Conservation (phyloP, 495 filamentous ascomycete species). For the Talaromyces wortmannii region DNA sequence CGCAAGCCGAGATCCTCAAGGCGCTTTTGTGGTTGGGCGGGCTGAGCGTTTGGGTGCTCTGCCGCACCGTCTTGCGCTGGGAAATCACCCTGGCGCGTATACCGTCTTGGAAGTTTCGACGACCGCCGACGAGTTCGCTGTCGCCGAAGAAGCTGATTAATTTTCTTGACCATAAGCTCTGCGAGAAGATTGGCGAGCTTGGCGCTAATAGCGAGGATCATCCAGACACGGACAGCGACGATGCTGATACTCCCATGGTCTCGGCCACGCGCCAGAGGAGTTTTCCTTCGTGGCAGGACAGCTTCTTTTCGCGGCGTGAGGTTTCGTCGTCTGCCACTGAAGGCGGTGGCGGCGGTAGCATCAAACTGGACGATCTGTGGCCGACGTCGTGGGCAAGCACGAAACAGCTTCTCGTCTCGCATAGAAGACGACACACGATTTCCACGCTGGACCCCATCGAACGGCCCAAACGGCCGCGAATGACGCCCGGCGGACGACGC, state of each 20-base stretch:
- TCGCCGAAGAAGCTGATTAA: constrained; percentile 44
- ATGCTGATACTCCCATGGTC: constrained; percentile 12
- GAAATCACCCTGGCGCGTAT: constrained; percentile 80
- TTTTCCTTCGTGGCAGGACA: constrained; percentile 8
- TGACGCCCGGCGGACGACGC: constrained; percentile 57
- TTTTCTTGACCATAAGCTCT: constrained; percentile 41
- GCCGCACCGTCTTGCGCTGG: constrained; percentile 74
- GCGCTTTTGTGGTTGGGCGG: constrained; percentile 85
- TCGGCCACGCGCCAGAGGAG: constrained; percentile 14
- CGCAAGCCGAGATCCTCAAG: constrained; percentile 78
- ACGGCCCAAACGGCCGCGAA: constrained; percentile 29
- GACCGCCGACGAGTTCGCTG: constrained; percentile 36
- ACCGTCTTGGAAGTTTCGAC: constrained; percentile 82
- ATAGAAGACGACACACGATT: constrained; percentile 46
- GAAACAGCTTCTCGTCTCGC: constrained; percentile 2
- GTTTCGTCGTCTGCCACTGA: constrained; percentile 10
- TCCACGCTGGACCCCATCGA: constrained; percentile 30
- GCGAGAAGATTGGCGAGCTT: constrained; percentile 31
- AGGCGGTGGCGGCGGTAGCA: constrained; percentile 7
- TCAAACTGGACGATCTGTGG: constrained; percentile 16
- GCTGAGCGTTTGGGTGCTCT: constrained; percentile 64
- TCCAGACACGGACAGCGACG: constrained; percentile 43
- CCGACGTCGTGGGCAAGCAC: constrained; percentile 5
- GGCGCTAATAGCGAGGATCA: constrained; percentile 24
- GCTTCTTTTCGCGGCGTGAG: constrained; percentile 4